Conservation (phyloP, 108 stramenopile species). For the Cyclostephanos tholiformis region DNA sequence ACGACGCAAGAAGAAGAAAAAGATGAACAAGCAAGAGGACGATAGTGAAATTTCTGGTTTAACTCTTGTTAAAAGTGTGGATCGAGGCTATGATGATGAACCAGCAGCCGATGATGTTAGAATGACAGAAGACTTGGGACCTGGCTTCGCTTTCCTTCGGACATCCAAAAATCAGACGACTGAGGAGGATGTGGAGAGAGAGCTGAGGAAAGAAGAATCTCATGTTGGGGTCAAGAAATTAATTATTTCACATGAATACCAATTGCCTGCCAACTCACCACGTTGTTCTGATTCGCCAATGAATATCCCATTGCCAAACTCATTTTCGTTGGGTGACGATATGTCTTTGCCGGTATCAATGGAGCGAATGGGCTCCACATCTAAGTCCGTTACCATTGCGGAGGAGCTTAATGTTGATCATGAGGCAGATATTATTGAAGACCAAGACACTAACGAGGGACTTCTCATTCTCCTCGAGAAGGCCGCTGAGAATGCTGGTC, state of each 20-base stretch:
- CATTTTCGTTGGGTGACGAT: conserved; percentile 29
- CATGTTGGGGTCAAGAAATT: not conserved
- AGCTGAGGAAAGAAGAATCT: conserved; percentile 9
- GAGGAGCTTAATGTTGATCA: conserved; percentile 1
- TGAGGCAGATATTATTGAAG: not conserved
- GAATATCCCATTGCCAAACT: conserved; percentile 34
- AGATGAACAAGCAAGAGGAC: not conserved
- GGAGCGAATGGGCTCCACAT: too few species aligned
- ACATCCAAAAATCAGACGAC: conserved; percentile 21
- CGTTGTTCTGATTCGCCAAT: not conserved
- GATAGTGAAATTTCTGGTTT: not conserved
- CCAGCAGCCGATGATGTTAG: conserved; percentile 9
- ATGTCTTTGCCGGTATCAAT: too few species aligned
- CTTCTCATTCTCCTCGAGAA: conserved; percentile 42
- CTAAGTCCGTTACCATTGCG: conserved; percentile 10
- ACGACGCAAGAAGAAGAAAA: conserved; percentile 22
- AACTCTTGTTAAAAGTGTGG: conserved; percentile 11
- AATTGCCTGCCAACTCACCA: conserved; percentile 17
- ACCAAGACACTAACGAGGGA: conserved; percentile 18
- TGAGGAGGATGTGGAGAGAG: conserved; percentile 4
- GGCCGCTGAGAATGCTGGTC: conserved; percentile 50
- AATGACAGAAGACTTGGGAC: conserved; percentile 28
- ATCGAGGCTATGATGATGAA: conserved; percentile 5
- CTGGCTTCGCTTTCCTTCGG: conserved; percentile 46
- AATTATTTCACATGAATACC: conserved; percentile 22